Evolutionary conservation across 176 grass and related monocot species (phyloP).

Genomic region (Puccinellia tenuiflora): DNA sequence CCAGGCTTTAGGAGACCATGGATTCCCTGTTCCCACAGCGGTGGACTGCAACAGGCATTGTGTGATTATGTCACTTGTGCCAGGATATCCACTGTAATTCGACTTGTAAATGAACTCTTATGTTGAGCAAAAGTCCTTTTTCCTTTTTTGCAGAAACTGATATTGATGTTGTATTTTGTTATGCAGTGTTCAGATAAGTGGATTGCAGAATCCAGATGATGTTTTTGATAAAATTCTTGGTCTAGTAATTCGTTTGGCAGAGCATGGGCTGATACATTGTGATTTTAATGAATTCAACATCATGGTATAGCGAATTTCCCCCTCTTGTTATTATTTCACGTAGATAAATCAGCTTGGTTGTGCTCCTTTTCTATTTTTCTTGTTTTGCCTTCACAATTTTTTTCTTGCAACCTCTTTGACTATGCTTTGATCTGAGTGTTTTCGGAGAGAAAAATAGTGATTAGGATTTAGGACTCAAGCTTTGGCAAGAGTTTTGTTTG

Average conservation of each 20-base stretch:
- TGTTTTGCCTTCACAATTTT: neutral
- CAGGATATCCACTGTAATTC: slow-evolving; percentile 90
- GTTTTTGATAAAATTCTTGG: slow-evolving; percentile 81
- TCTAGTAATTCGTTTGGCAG: slow-evolving; percentile 76
- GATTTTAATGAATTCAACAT: slow-evolving; percentile 99
- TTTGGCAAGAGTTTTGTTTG: neutral
- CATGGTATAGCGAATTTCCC: slow-evolving; percentile 52
- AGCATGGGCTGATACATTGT: slow-evolving; percentile 98
- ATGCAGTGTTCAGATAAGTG: slow-evolving; percentile 80
- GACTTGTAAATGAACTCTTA: neutral
- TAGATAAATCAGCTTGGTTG: neutral
- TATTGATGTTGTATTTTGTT: neutral
- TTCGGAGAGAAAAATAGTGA: neutral
- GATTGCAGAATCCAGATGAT: slow-evolving; percentile 77
- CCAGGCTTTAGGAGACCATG: slow-evolving; percentile 85
- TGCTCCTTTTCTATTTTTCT: neutral
- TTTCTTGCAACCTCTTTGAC: neutral
- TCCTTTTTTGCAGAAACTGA: neutral
- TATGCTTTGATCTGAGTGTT: neutral
- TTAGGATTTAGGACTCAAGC: neutral
- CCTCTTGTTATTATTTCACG: neutral
- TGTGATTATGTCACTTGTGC: slow-evolving; percentile 91
- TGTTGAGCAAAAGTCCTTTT: neutral
- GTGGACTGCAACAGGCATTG: slow-evolving; percentile 89
- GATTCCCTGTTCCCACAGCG: slow-evolving; percentile 81